These are phyloP conservation scores for Lanmaoa rubissima DNA, from an alignment of 768 basidiomycete genomes.

Conservation along the genomic window DNA sequence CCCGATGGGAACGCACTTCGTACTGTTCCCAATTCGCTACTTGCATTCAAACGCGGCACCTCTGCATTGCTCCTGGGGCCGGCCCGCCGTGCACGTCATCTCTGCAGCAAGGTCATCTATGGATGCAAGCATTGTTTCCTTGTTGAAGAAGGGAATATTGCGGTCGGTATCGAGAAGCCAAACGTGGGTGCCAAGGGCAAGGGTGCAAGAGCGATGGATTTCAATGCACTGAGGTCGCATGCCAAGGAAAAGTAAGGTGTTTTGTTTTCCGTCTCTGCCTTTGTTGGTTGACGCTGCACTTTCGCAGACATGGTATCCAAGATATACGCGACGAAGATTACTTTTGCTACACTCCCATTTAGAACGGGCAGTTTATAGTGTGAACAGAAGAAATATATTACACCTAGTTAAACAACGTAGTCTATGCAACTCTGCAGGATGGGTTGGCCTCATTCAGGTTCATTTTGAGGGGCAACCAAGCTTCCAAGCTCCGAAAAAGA, in stretches of 20 bases:
- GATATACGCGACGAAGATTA: constrained; percentile 56
- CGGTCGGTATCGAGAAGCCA: background rate
- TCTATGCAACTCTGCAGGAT: background rate
- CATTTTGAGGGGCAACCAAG: constrained; percentile 14
- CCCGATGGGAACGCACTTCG: no score
- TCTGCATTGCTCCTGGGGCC: constrained; percentile 19
- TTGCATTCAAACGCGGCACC: constrained; percentile 27
- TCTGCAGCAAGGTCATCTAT: constrained; percentile 40
- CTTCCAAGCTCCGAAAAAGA: constrained; percentile 28
- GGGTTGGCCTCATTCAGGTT: background rate
- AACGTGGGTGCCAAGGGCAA: background rate
- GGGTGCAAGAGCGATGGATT: constrained; percentile 37
- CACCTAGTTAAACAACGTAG: no score
- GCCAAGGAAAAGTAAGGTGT: constrained; percentile 55
- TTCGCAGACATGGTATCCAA: constrained; percentile 47
- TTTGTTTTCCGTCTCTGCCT: background rate
- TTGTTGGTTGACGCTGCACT: constrained; percentile 4
- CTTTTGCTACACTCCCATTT: constrained; percentile 24
- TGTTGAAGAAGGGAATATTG: background rate
- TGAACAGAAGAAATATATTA: background rate
- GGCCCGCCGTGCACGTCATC: constrained; percentile 19
- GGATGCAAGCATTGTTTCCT: constrained; percentile 54
- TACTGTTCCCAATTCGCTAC: background rate
- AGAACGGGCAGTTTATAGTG: background rate
- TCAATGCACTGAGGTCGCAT: constrained; percentile 62